phyloP scores from a whole-genome alignment of 1,284 basidiomycete genomes.

The Rugosomyces carneus region DNA sequence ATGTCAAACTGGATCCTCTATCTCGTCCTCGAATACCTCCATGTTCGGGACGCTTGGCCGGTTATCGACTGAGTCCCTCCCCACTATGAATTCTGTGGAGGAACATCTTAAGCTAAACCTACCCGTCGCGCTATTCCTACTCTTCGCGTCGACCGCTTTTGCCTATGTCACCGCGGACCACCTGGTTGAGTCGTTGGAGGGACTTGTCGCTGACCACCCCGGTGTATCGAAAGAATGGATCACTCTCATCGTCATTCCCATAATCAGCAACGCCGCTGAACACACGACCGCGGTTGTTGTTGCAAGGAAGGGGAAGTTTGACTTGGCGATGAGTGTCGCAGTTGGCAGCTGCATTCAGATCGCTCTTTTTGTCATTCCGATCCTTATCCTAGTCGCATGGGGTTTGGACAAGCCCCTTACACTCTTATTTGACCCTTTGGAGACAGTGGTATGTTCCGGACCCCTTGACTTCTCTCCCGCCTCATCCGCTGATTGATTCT shows the following conservation, averaged over 20 bases:
- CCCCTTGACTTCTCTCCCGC: background rate
- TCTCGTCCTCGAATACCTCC: slow-evolving; percentile 18
- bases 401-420: slow-evolving; percentile 43
- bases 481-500: background rate
- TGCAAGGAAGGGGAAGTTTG: slow-evolving; percentile 51
- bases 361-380: slow-evolving; percentile 57
- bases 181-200: slow-evolving; percentile 42
- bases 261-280: slow-evolving; percentile 63
- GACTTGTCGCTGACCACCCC: slow-evolving; percentile 34
- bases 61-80: slow-evolving; percentile 22
- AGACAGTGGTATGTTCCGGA: slow-evolving; percentile 30
- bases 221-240: slow-evolving; percentile 52
- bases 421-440: slow-evolving; percentile 37
- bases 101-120: slow-evolving; percentile 44
- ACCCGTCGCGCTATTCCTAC: slow-evolving; percentile 32
- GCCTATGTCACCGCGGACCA: slow-evolving; percentile 57
- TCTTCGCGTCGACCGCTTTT: slow-evolving; percentile 35
- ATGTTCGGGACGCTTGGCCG: slow-evolving; percentile 17
- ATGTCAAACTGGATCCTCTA: slow-evolving; percentile 20
- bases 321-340: slow-evolving; percentile 52
- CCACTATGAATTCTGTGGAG: slow-evolving; percentile 19
- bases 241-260: slow-evolving; percentile 61
- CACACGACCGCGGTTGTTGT: slow-evolving; percentile 64
- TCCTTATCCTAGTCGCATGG: slow-evolving; percentile 46
- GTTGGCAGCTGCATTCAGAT: slow-evolving; percentile 68